Percentiles rank a stretch among this genome's conserved stretches.
phyloP scores from a whole-genome alignment of 257 asterid species.

The Solanum neorickii region DNA sequence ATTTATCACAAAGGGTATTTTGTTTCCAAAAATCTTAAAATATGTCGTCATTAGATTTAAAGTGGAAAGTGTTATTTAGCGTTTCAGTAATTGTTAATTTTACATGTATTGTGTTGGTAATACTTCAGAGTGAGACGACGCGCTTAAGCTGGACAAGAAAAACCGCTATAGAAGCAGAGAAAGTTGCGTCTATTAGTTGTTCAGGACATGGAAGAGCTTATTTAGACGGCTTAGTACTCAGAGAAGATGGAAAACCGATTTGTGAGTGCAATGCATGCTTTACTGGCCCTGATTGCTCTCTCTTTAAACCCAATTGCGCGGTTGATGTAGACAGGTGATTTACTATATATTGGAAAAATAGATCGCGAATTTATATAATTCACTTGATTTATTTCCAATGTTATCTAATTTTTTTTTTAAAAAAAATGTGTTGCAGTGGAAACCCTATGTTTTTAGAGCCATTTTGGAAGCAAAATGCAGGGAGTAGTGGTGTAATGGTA shows the following conservation, averaged over 20 bases:
- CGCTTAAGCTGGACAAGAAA: constrained; percentile 33
- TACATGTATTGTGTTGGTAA: not conserved
- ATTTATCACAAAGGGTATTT: not conserved
- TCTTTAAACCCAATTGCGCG: constrained; percentile 20
- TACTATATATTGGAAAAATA: too few relatives aligned
- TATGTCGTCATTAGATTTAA: not conserved
- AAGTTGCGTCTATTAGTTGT: constrained; percentile 33
- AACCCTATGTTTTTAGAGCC: constrained; percentile 26
- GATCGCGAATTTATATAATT: too few relatives aligned
- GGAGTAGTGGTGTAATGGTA: not conserved
- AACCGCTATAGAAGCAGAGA: constrained; percentile 61
- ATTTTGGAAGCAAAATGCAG: constrained; percentile 6
- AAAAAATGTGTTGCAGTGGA: constrained; percentile 15
- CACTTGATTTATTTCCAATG: not conserved
- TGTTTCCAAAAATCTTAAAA: not conserved
- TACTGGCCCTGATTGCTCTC: constrained; percentile 42
- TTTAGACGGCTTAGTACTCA: constrained; percentile 22
- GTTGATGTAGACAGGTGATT: constrained; percentile 44
- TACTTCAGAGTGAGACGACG: not conserved
- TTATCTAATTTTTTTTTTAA: too few relatives aligned
- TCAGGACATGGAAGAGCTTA: constrained; percentile 64
- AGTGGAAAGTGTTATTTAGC: not conserved
- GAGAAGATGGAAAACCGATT: constrained; percentile 18
- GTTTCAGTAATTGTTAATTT: not conserved
- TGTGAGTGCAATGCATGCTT: constrained; percentile 69